Base-by-base conservation (phyloP, 768 basidiomycete genomes). In the Tylopilus sp. region DNA sequence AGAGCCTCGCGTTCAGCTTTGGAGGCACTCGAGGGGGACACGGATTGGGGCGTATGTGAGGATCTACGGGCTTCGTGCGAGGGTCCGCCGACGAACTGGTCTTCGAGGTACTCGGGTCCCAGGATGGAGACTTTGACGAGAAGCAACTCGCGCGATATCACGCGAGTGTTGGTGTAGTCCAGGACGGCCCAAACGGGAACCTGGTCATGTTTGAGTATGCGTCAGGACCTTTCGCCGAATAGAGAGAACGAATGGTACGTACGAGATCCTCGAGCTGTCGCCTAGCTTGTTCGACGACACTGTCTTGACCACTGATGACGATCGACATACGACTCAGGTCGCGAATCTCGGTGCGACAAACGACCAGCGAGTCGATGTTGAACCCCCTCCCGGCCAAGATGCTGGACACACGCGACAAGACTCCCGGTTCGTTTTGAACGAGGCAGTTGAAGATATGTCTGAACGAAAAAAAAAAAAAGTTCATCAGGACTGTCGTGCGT, bases 181-280 rank as follows among this genome's bases (percentile, higher is more conserved):
- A 99, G 78, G 29, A 99, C 97, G 26, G 96, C 97, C 97, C 97
- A 99, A 5, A 99, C 97, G 45, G 96, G 97, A 25, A 99, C 95
- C 96, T 97, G n/a, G 46, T 8, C 21, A 22, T 22, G 22, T 8
- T 5, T 46, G 31, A 46, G 33, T 36, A 51, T 26, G 33, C 42
- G 45, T 25, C 6, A 3, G 13, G 38, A 13, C 38, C 13, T 24
- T 19, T 12, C 22, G 38, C 16, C 5, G 22, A 25, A 46, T 4
- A n/a, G 28, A 29, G 4, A 12, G 16, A 3, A 45, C 42, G 36
- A 43, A 24, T 16, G 29, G 6, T 2, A 80, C 91, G 56, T 66
- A 97, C 96, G 60, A 98, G 80, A 65, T 99, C 97, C 61, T 98
- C 97, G 16, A 99, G 82, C 59, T 98, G 96, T 57, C 97, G 77